phyloP scores from a whole-genome alignment of 1,139 yeast genomes.

The Meyerozyma elateridarum region DNA sequence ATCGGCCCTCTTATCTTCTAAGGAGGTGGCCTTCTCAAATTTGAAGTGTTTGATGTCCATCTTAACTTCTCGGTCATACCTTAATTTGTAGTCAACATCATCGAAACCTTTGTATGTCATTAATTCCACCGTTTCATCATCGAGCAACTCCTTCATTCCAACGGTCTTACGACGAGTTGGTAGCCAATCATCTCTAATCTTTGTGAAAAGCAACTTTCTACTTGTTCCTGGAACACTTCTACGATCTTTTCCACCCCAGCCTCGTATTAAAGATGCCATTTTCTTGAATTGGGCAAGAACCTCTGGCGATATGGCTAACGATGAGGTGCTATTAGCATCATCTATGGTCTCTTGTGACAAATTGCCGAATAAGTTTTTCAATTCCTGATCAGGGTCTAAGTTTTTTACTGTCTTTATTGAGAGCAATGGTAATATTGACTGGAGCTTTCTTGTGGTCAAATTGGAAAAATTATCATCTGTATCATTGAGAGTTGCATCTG shows the following conservation, averaged over 20 bases:
- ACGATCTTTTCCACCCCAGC: conserved; percentile 82
- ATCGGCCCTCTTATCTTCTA: conserved; percentile 44
- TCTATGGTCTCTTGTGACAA: conserved; percentile 63
- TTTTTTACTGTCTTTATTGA: conserved; percentile 45
- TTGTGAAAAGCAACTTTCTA: conserved; percentile 62
- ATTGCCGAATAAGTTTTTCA: conserved; percentile 68
- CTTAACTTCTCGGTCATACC: conserved; percentile 34
- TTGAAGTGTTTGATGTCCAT: conserved; percentile 54
- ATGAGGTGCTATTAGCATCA: conserved; percentile 65
- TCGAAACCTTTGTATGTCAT: conserved; percentile 34
- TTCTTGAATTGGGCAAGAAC: conserved; percentile 59
- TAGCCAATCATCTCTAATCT: conserved; percentile 76
- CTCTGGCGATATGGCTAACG: conserved; percentile 61
- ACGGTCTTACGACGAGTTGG: conserved; percentile 67
- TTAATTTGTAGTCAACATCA: background rate
- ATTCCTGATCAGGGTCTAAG: conserved; percentile 78
- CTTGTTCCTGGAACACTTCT: conserved; percentile 68
- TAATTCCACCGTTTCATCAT: conserved; percentile 37
- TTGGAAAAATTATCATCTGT: conserved; percentile 40
- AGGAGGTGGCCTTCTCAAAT: conserved; percentile 39
- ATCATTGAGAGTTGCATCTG: conserved; percentile 8
- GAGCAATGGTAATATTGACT: conserved; percentile 34
- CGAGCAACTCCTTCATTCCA: conserved; percentile 51
- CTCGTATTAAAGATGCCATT: conserved; percentile 59
- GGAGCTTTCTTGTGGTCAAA: conserved; percentile 41